Percentiles rank a stretch among this genome's conserved stretches.
Conservation (phyloP, 192 early-diverging fungal genomes). For the Kickxella alabastrina region DNA sequence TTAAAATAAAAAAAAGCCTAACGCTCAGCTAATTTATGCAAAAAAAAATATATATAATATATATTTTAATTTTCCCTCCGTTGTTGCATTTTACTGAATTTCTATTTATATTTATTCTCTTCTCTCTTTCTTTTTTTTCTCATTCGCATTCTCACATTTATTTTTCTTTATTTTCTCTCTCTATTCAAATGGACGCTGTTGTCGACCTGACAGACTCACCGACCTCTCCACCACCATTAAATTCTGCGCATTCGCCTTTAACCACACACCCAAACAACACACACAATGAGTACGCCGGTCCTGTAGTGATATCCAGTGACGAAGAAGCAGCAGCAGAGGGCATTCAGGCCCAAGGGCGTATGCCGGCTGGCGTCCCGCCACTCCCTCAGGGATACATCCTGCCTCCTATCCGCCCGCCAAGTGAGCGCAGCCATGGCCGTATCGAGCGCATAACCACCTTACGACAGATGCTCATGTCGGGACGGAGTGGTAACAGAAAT, state of each 20-base stretch:
- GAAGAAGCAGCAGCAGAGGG: too few species aligned
- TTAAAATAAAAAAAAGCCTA: too few species aligned
- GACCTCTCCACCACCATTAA: neutral
- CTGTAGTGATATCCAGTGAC: slow-evolving; percentile 31
- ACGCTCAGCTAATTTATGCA: too few species aligned
- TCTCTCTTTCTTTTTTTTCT: too few species aligned
- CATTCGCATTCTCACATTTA: too few species aligned
- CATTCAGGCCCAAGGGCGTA: too few species aligned
- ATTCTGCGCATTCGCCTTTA: neutral
- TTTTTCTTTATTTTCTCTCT: too few species aligned
- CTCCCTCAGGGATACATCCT: slow-evolving; percentile 27
- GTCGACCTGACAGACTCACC: slow-evolving; percentile 37
- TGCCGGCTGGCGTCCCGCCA: slow-evolving; percentile 12
- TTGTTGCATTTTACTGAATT: too few species aligned
- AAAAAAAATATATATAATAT: too few species aligned
- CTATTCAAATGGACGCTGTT: slow-evolving; percentile 30
- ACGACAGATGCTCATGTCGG: slow-evolving; percentile 22
- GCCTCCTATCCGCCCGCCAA: slow-evolving; percentile 19
- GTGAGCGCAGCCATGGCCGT: slow-evolving; percentile 8
- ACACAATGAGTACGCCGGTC: neutral
- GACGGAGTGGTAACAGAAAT: neutral
- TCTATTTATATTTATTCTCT: too few species aligned
- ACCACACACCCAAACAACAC: neutral
- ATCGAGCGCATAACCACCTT: slow-evolving; percentile 47
- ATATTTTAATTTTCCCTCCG: too few species aligned